Base-by-base conservation (phyloP, 352 stramenopile genomes). In the Globisporangium lucens region DNA sequence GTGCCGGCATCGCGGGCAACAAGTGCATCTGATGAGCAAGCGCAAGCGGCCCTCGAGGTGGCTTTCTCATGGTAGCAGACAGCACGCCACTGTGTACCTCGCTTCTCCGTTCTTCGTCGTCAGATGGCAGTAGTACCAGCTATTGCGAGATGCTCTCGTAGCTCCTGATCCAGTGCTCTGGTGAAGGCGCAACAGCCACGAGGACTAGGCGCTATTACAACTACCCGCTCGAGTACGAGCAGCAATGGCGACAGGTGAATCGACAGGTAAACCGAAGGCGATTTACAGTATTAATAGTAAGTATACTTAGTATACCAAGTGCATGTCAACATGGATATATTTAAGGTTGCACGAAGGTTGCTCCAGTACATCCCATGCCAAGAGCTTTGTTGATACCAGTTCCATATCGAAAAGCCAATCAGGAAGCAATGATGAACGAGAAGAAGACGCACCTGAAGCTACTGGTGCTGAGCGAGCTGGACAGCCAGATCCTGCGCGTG, bases 401-500 rank as follows among this genome's bases (percentile, higher is more conserved):
- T 17, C n/a, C 5, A 56, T 24, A 43, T 13, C 53, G 13, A 60
- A 33, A 60, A 61, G 61, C 15, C 12, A 58, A 47, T 7, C 61
- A 66, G 30, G 46, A 24, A 8, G 15, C 13, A 43, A 43, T 43
- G 36, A 43, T 15, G 36, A 13, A 43, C 8, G 41, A 64, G 52
- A 22, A 35, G 41, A 51, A 38, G 38, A 69, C 56, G 30, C 52
- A 35, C 63, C 78, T 94, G 51, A 93, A 93, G 73, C 71, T 95
- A 71, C 76, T 95, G 61, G 61, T 93, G 64, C 68, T 94, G 43
- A 91, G 83, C 71, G 82, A 93, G 60, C 70, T 93, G 20, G 76
- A 83, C 47, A 84, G 83, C 0, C 76, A 87, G 47, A 89, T 85
- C 65, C 60, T 70, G 58, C 84, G 77, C 61, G 84, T 93, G n/a